These are phyloP conservation scores for Penstemon barbatus DNA, from an alignment of 257 asterid species.

Conservation along the genomic window DNA sequence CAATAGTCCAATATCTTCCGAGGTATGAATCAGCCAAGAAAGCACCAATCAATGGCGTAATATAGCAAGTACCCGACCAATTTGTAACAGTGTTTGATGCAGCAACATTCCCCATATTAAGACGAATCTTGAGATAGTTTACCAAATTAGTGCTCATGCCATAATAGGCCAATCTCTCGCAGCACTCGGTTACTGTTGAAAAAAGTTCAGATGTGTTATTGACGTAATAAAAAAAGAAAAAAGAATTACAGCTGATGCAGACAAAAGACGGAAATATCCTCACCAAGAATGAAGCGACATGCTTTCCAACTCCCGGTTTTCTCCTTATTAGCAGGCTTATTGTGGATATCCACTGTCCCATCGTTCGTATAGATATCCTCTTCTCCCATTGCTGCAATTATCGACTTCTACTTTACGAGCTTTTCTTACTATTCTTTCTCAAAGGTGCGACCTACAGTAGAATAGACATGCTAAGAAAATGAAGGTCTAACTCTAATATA, in stretches of 20 bases:
- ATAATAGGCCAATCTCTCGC: slow-evolving; percentile 85
- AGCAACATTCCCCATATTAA: slow-evolving; percentile 43
- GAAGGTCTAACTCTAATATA: not conserved
- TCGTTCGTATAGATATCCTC: slow-evolving; percentile 49
- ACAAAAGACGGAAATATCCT: not conserved
- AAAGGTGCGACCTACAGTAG: slow-evolving; percentile 7
- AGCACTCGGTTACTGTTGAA: slow-evolving; percentile 63
- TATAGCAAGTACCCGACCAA: slow-evolving; percentile 83
- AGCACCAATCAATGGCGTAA: slow-evolving; percentile 77
- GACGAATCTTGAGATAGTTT: slow-evolving; percentile 50
- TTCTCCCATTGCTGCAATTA: slow-evolving; percentile 34
- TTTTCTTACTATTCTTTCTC: slow-evolving; percentile 2
- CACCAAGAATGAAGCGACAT: slow-evolving; percentile 71
- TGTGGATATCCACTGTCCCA: slow-evolving; percentile 57
- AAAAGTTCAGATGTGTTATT: not conserved
- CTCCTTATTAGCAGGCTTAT: slow-evolving; percentile 55
- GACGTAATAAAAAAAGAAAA: not conserved
- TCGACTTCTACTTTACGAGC: not conserved
- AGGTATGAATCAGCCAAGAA: slow-evolving; percentile 76
- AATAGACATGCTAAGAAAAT: not conserved
- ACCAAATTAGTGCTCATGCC: slow-evolving; percentile 90
- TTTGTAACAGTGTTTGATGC: slow-evolving; percentile 65
- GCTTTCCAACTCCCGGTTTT: slow-evolving; percentile 85
- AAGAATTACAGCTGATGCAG: not conserved
- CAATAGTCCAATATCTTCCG: slow-evolving; percentile 77